Evolutionary conservation across 2,329 filamentous ascomycete genomes (phyloP), one percentile per base, ranked within the genome.

Genomic region (Claviceps maximensis): DNA sequence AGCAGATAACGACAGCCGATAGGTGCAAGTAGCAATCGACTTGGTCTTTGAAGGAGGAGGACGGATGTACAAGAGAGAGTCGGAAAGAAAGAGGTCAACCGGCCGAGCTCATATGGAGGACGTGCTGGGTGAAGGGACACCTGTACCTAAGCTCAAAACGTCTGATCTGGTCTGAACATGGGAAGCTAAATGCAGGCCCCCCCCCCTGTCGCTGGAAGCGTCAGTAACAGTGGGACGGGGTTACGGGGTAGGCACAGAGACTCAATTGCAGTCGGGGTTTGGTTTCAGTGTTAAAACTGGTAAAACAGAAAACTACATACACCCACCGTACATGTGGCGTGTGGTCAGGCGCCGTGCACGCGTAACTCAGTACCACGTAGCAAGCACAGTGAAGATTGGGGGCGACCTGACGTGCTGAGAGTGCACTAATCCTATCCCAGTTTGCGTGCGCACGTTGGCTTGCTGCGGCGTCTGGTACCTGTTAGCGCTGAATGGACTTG

Each of bases 91-190:
- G 27, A 42, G 38, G 40, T 8, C 36, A 12, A 33, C 31, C 41
- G 23, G 41, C 12, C 21, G 44, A 50, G 31, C 31, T 4, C 10
- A 33, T 3, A 33, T 33, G 31, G 31, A 33, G 3, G 36, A 38
- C 36, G n/a, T n/a, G n/a, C n/a, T 6, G 36, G 36, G 38, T 10
- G 13, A 23, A 23, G 52, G 57, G 56, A 59, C 59, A 61, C 55
- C 54, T 61, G 54, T 58, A 56, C 36, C 31, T 50, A 49, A 49
- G 42, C 50, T 48, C 13, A 47, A 53, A 41, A 25, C 42, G 58
- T 59, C 55, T 13, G 19, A 13, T 29, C 4, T 29, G 8, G 4
- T 29, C 8, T 29, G 13, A 12, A 12, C 31, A 10, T 2, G 27
- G 27, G 27, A 4, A 17, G 12, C 38, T 17, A 40, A 19, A 4